Base-by-base conservation (phyloP, 768 basidiomycete species). In the Mycena chlorophos region DNA sequence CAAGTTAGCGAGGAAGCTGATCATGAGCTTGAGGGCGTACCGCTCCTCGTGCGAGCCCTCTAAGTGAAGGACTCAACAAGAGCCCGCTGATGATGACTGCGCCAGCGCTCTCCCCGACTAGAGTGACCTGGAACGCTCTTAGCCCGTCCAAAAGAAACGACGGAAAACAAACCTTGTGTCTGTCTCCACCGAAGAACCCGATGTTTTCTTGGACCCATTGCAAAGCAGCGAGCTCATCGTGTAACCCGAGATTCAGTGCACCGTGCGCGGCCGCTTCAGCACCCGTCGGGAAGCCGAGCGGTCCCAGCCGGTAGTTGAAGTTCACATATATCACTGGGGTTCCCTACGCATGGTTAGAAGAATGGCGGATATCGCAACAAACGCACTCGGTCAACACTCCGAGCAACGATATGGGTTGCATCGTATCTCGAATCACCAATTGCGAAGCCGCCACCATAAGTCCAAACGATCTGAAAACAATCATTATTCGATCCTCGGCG, bases 151-250 rank as follows among this genome's bases (percentile, higher is more conserved):
- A 5, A 29, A n/a, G 5, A 47, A 28, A 13, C 10, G n/a, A 13
- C 8, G 16, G 1, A 17, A 28, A 17, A 20, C 3, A 19, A 19
- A 75, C 77, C 66, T 76, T 74, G 3, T 22, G 61, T 12, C 68
- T 69, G 59, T 78, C 81, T 20, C 85, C 85, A 3, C 84, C 83
- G 62, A 86, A 87, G 0, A 69, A 66, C 22, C 64, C 68, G 47
- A 86, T 82, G 56, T 85, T 80, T 38, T 70, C 63, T 51, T 85
- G 79, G 0, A 86, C 75, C 84, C 78, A 80, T 48, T 67, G 51
- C 1, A 79, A 66, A 3, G 74, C 77, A 14, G 65, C 56, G 28
- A 73, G 51, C 51, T 77, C 71, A 54, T 80, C 78, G 26, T 60
- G 68, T 14, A 80, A 52, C 3, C 71, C 77, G 25, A 78, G 64